Percentiles rank a stretch among this genome's conserved stretches.
Evolutionary conservation across 2,329 filamentous ascomycete genomes (phyloP).

Genomic region (Fusarium sp.): DNA sequence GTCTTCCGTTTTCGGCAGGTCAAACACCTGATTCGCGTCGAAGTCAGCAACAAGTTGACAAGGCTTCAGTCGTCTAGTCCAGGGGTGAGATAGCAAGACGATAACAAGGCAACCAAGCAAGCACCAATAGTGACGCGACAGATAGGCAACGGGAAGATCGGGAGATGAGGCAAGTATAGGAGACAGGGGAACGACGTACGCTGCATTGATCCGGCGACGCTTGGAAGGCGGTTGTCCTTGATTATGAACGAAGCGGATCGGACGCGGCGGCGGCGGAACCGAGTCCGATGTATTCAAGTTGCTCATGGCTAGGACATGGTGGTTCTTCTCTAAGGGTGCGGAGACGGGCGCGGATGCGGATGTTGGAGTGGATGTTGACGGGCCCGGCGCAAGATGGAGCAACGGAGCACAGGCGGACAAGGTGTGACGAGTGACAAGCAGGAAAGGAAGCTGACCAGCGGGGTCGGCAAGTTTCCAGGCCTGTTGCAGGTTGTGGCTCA

Average conservation of each 20-base stretch:
- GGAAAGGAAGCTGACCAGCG: conserved; percentile 40
- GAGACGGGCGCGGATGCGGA: conserved; percentile 25
- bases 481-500: conserved; percentile 29
- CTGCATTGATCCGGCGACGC: conserved; percentile 81
- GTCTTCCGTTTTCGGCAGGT: conserved; percentile 81
- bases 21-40: conserved; percentile 38
- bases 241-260: conserved; percentile 84
- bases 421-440: conserved; percentile 34
- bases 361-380: conserved; percentile 13
- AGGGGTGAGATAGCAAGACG: background rate
- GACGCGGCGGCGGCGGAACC: conserved; percentile 60
- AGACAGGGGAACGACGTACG: conserved; percentile 63
- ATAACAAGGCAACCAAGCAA: background rate
- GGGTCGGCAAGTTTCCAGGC: conserved; percentile 31
- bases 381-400: conserved; percentile 27
- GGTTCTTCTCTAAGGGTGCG: conserved; percentile 35
- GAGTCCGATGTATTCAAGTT: conserved; percentile 55
- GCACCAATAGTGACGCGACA: background rate
- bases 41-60: conserved; percentile 24
- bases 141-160: background rate
- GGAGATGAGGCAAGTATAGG: background rate
- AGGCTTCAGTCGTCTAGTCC: background rate
- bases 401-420: conserved; percentile 26
- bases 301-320: conserved; percentile 60
- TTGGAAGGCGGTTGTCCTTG: conserved; percentile 85